Base-by-base conservation (phyloP, 192 early-diverging fungal genomes). In the Spizellomyces punctatus region DNA sequence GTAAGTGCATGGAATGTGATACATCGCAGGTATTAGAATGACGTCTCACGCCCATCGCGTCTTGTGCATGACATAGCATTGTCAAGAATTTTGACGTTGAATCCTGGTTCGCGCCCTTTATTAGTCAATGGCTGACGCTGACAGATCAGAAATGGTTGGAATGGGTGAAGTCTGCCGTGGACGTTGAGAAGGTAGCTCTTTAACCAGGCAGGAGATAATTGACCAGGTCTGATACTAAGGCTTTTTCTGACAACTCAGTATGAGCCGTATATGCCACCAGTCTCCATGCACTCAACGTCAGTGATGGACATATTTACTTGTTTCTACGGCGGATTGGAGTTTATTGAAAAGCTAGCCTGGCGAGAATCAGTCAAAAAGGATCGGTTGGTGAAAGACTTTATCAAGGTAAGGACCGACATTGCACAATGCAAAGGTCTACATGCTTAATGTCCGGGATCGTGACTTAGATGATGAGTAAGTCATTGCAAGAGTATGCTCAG, bases 281-380 rank as follows among this genome's bases (percentile, higher is more conserved):
- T 67, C n/a, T 56, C 69, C 43, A 78, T 85, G 22, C 83, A 90
- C 75, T 94, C 93, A 3, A 87, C 90, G 6, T 94, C 92, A 4
- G 87, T 93, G 43, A 80, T 90, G 17, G 92, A 95, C 73, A 66
- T 95, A 6, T 95, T 94, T 75, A 86, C 87, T n/a, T 87, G 86
- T 57, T 93, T 93, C 75, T 83, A 92, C 64, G 82, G 86, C 62
- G 88, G 89, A 6, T 67, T 93, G 57, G 83, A 86, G 16, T 94
- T 91, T 69, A 71, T 94, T 10, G 85, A 87, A 50, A 82, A 85
- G 58, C 66, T 95, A 47, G 80, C 89, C 49, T 92, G 85, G 84
- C 83, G 82, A 8, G 84, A 91, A 57, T 75, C 83, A 12, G 73
- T 75, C 16, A 86, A 90, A 66, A 67, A 81, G 44, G 88, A 91